phyloP scores from a whole-genome alignment of 129 eudicot genomes.

The Logfia minima region DNA sequence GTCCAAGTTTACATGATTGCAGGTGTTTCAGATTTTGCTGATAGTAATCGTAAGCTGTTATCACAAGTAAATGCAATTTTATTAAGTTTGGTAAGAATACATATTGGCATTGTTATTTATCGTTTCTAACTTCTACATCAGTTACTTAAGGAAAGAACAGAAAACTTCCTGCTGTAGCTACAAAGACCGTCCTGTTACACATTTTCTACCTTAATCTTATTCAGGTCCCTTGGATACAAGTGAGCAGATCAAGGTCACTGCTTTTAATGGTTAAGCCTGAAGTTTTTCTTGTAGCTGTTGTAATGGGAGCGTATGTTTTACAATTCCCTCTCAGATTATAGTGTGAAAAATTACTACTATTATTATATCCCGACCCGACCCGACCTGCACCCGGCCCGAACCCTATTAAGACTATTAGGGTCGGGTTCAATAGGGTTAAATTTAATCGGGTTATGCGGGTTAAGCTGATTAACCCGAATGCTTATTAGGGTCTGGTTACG shows the following conservation, averaged over 20 bases:
- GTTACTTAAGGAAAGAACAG: background rate
- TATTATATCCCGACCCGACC: background rate
- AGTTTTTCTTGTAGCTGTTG: conserved; percentile 68
- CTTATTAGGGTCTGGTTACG: too few relatives aligned
- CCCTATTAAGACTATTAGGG: too few relatives aligned
- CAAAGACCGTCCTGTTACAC: background rate
- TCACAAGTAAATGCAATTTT: conserved; percentile 64
- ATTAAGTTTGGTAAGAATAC: conserved; percentile 64
- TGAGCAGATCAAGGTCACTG: conserved; percentile 91
- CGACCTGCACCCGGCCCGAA: too few relatives aligned
- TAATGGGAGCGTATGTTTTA: conserved; percentile 70
- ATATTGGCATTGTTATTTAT: conserved; percentile 9
- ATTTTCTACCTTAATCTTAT: conserved; percentile 14
- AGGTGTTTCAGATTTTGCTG: conserved; percentile 76
- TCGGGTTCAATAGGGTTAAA: too few relatives aligned
- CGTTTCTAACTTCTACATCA: conserved; percentile 1
- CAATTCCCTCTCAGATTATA: conserved; percentile 16
- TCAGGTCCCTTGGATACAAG: conserved; percentile 97
- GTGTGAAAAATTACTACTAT: background rate
- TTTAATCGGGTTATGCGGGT: too few relatives aligned
- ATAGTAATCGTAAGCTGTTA: conserved; percentile 76
- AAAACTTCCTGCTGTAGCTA: background rate
- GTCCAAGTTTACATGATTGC: conserved; percentile 16
- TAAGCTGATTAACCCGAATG: too few relatives aligned
- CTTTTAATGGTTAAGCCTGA: conserved; percentile 80